Base-by-base conservation (phyloP, 306 rosid genomes). In the Fagus crenata region DNA sequence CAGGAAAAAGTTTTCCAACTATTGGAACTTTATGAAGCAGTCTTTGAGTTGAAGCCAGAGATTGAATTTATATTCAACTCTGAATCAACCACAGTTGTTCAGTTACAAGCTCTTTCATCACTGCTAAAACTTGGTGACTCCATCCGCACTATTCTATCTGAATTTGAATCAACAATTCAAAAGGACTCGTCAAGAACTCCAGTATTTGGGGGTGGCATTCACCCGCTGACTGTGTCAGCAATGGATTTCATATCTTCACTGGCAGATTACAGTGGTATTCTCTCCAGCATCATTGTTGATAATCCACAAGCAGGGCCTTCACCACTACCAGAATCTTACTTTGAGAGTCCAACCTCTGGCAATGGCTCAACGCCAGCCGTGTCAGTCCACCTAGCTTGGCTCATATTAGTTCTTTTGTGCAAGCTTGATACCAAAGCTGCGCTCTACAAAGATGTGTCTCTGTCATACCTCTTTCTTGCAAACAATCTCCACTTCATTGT, bases 401-500 rank as follows among this genome's bases (percentile, higher is more conserved):
- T 89, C 46, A 70, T 86, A 53, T 67, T 86, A 39, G 87, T 80
- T 79, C 92, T 89, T 40, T 7, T 89, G 41, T 82, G 92, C 80
- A 89, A 89, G 75, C 86, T 86, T 2, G 89, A 89, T 54, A 64
- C 39, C 53, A 86, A 86, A 78, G 88, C 89, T 28, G 80, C 75
- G 78, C 61, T 72, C 6, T 84, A 84, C 82, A 89, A 74, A 71
- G 89, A 89, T 74, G 90, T 67, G 7, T 63, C 89, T 0, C 41
- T 88, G 65, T 81, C 90, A 1, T 86, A 86, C 42, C 84, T 89
- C 53, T 86, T 86, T 81, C 84, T 86, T 4, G 81, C 84, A 53
- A 89, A 84, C 81, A 86, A 86, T 75, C 87, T 86, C 40, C 82
- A 80, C 1, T 84, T 65, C 86, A 78, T 89, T 43, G 81, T 89